Evolutionary conservation across 805 yeast species (phyloP), one percentile per base, ranked within the genome.

Genomic region (Starmerella vitae): DNA sequence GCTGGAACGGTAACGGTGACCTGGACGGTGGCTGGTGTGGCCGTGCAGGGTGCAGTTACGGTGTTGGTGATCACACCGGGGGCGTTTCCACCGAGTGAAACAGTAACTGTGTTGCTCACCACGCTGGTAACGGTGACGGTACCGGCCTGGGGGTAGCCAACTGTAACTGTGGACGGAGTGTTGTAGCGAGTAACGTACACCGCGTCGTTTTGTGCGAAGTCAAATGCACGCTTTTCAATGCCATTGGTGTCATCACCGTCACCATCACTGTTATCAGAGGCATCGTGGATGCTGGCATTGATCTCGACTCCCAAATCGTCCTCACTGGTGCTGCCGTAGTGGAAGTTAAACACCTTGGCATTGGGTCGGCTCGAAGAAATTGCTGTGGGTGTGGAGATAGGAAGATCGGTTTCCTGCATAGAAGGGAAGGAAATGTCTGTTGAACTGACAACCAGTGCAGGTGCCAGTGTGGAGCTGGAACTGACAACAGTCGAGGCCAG

Each of bases 261-360:
- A 15, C 21, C 13, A 19, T 34, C 20, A 15, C 17, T 10, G 14
- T 20, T 10, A 7, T 17, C 30, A 7, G 21, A 12, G 20, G 27
- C 24, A 20, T 30, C 12, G 10, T 22, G 26, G 10, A 22, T 8
- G 10, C 12, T 20, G 4, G 39, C 20, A 14, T 18, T 27, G 2
- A 40, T 37, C 17, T 40, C 37, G 12, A 41, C 44, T 20, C 37
- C 44, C 4, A 41, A 32, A n/a, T 36, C 33, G 22, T 41, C 44
- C 8, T 21, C 25, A 19, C 18, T 25, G 3, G 36, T 27, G 35
- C 41, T 36, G 13, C 32, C 38, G 19, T 30, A 41, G 17, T 32
- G 22, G 24, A 41, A 41, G 19, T 22, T 4, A 37, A 40, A 40
- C 32, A 5, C 12, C 26, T 40, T 40, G 2, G 7, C 12, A 22